These are phyloP conservation scores for Daedaleopsis nitida DNA, from an alignment of 768 basidiomycete species.

Conservation along the genomic window DNA sequence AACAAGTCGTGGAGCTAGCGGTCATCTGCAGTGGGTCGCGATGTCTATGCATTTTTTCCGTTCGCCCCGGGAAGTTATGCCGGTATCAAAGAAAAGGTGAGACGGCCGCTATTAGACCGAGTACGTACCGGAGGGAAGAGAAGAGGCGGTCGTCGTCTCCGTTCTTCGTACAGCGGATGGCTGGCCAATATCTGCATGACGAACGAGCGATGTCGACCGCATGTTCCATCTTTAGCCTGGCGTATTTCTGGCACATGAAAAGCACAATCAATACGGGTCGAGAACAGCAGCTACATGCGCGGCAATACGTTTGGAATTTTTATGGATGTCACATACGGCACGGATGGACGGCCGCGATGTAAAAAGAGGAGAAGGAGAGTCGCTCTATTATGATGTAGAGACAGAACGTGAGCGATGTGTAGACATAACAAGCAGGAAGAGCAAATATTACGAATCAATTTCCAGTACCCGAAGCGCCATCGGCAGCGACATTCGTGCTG, in stretches of 20 bases:
- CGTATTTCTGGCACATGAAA: constrained; percentile 9
- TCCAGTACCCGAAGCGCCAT: neutral
- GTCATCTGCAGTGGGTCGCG: neutral
- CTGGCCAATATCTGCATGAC: neutral
- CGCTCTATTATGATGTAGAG: constrained; percentile 5
- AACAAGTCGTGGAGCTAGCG: neutral
- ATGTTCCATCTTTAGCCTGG: constrained; percentile 4
- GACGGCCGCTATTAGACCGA: constrained; percentile 10
- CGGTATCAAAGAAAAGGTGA: neutral
- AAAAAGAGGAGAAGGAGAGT: neutral
- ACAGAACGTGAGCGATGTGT: constrained; percentile 4
- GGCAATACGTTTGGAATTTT: constrained; percentile 11
- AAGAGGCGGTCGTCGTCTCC: neutral
- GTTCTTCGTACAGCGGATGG: neutral
- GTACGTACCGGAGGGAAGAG: constrained; percentile 4
- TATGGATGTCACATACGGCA: neutral
- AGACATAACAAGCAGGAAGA: neutral
- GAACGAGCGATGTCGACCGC: neutral
- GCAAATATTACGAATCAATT: neutral
- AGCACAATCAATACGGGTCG: constrained; percentile 11
- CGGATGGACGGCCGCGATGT: neutral
- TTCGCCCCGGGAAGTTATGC: neutral
- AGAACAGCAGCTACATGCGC: constrained; percentile 14
- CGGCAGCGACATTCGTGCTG: constrained; percentile 10
- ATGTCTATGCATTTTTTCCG: neutral